Evolutionary conservation across 176 grass and related monocot genomes (phyloP).

Genomic region (Themeda triandra): DNA sequence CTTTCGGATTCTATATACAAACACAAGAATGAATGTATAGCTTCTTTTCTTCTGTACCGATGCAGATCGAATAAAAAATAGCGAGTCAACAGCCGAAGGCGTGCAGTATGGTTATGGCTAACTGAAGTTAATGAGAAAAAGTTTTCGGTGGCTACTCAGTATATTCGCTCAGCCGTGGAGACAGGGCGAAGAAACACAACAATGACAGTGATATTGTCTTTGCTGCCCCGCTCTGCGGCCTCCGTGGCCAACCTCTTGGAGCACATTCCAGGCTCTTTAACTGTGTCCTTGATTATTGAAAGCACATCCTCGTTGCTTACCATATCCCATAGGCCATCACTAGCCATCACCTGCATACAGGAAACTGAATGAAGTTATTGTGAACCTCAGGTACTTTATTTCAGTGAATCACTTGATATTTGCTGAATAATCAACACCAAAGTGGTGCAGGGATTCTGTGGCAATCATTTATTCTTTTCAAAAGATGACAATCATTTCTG

Average conservation of each 20-base stretch:
- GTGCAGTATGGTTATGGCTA: not conserved
- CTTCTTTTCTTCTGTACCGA: not conserved
- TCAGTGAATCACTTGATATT: not conserved
- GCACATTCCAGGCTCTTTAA: conserved; percentile 92
- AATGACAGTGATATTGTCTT: conserved; percentile 93
- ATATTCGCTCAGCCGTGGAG: conserved; percentile 81
- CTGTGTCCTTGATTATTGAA: conserved; percentile 91
- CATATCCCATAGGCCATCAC: conserved; percentile 85
- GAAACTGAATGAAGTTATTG: conserved; percentile 8
- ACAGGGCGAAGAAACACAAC: conserved; percentile 86
- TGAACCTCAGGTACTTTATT: not conserved
- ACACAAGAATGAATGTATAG: conserved; percentile 4
- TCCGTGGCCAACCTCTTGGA: conserved; percentile 84
- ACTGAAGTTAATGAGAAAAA: not conserved
- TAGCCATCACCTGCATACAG: conserved; percentile 71
- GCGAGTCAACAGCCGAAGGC: not conserved
- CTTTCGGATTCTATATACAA: not conserved
- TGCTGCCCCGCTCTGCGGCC: conserved; percentile 73
- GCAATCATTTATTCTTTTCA: not conserved
- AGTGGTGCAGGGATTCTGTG: not conserved
- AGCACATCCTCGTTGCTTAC: conserved; percentile 86
- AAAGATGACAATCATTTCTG: not conserved
- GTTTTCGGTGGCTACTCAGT: conserved; percentile 48
- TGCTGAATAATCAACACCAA: not conserved
- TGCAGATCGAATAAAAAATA: not conserved